Evolutionary conservation across 108 stramenopile genomes (phyloP), one percentile per base, ranked within the genome.

Genomic region (Pseudonitzschia delicatissima): DNA sequence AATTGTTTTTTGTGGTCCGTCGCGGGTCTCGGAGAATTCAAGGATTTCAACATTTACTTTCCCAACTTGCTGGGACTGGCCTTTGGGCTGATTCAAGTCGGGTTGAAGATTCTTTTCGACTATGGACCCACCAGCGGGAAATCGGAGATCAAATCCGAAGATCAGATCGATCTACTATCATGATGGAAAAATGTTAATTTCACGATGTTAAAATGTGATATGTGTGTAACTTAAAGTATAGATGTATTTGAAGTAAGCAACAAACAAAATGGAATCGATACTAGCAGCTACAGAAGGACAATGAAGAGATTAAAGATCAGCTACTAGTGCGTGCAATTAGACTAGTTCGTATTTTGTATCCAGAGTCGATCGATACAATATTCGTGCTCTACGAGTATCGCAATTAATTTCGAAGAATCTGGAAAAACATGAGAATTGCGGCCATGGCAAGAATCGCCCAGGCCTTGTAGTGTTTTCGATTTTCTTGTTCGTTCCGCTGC

Each of bases 401-500:
- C n/a, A n/a, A n/a, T 48, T 48, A 48, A 39, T 71, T 75, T 33
- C 73, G 45, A 51, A 94, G 66, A 62, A 77, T 74, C 48, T 94
- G 84, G 44, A 94, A 91, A 39, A 94, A 76, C 44, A 89, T 50
- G 33, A 94, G 62, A 0, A 84, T 49, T 18, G 86, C 15, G 12
- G 83, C 87, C 85, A 86, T 68, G 18, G 65, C 42, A 25, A 77
- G 72, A 74, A 94, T 90, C 36, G 78, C 69, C 47, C 77, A 79
- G 0, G 93, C 93, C 87, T 87, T 84, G 64, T 84, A 89, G 62
- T 94, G 93, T 18, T 72, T 82, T n/a, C 57, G 75, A 77, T 64
- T 76, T 70, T 39, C 87, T 82, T 26, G 78, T 83, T 40, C 87
- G 74, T 51, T 75, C 81, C 17, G 83, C 71, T 1, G 93, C 93